Conservation (phyloP, 2,329 filamentous ascomycete genomes). For the Lachnellula suecica region DNA sequence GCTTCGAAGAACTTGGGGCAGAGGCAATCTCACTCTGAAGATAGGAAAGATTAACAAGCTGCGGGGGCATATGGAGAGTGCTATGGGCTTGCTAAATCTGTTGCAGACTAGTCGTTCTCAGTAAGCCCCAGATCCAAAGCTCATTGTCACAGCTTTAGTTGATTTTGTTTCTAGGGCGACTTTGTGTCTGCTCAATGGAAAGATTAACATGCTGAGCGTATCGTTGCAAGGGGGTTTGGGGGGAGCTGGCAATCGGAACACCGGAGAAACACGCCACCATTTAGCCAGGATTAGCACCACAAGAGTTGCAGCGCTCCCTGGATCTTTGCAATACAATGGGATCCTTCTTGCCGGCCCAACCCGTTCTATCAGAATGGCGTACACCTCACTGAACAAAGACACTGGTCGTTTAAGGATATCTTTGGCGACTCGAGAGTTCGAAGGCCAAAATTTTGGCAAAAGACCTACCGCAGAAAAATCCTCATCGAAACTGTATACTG, state of each 20-base stretch:
- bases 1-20: conserved; percentile 1
- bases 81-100: conserved; percentile 5
- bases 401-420: background rate
- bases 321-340: too few species aligned
- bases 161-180: background rate
- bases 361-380: background rate
- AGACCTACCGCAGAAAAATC: background rate
- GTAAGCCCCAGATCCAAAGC: background rate
- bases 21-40: conserved; percentile 4
- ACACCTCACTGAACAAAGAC: background rate
- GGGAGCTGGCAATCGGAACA: background rate
- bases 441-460: too few species aligned
- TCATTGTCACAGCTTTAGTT: background rate
- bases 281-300: too few species aligned
- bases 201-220: background rate
- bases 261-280: too few species aligned
- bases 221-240: too few species aligned
- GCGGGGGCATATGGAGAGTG: conserved; percentile 2
- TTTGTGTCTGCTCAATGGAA: background rate
- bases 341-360: too few species aligned
- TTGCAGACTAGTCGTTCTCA: conserved; percentile 3
- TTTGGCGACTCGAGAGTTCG: background rate
- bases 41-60: conserved; percentile 10
- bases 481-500: background rate
- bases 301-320: too few species aligned